phyloP scores from a whole-genome alignment of 2,329 filamentous ascomycete species.

The Nannizziopsis arthrosporioides region DNA sequence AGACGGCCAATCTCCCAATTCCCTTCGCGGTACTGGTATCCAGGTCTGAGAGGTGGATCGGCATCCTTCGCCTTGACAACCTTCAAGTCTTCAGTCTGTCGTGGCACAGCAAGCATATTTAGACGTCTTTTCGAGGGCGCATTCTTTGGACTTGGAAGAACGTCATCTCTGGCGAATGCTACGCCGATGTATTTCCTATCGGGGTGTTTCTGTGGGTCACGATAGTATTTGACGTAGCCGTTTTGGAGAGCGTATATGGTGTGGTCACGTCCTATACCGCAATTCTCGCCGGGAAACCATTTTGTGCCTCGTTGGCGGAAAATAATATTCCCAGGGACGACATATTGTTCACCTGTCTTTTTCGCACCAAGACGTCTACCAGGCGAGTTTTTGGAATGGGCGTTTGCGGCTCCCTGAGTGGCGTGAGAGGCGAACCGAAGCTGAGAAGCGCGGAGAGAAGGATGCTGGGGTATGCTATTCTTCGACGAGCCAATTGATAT shows the following conservation, averaged over 20 bases:
- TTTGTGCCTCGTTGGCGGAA: slow-evolving; percentile 90
- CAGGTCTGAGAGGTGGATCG: slow-evolving; percentile 37
- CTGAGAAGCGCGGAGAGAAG: slow-evolving; percentile 32
- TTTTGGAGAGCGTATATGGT: slow-evolving; percentile 77
- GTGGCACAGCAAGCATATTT: slow-evolving; percentile 52
- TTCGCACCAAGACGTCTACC: slow-evolving; percentile 91
- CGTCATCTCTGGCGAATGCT: slow-evolving; percentile 69
- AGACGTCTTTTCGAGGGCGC: slow-evolving; percentile 63
- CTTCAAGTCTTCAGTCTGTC: slow-evolving; percentile 17
- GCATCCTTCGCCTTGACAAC: slow-evolving; percentile 17
- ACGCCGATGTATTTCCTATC: slow-evolving; percentile 92
- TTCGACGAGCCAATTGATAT: slow-evolving; percentile 1
- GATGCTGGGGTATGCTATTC: slow-evolving; percentile 16
- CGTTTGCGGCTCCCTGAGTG: slow-evolving; percentile 55
- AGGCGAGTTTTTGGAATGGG: slow-evolving; percentile 53
- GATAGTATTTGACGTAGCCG: slow-evolving; percentile 95
- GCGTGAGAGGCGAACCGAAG: slow-evolving; percentile 53
- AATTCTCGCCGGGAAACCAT: slow-evolving; percentile 94
- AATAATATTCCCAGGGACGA: slow-evolving; percentile 93
- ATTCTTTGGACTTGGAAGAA: slow-evolving; percentile 63
- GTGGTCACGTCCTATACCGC: slow-evolving; percentile 88
- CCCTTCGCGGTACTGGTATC: slow-evolving; percentile 53
- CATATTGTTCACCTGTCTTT: slow-evolving; percentile 82
- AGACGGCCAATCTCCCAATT: slow-evolving; percentile 58
- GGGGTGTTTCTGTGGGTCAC: slow-evolving; percentile 69